Base-by-base conservation (phyloP, 495 filamentous ascomycete genomes). In the Aspergillus bridgeri region DNA sequence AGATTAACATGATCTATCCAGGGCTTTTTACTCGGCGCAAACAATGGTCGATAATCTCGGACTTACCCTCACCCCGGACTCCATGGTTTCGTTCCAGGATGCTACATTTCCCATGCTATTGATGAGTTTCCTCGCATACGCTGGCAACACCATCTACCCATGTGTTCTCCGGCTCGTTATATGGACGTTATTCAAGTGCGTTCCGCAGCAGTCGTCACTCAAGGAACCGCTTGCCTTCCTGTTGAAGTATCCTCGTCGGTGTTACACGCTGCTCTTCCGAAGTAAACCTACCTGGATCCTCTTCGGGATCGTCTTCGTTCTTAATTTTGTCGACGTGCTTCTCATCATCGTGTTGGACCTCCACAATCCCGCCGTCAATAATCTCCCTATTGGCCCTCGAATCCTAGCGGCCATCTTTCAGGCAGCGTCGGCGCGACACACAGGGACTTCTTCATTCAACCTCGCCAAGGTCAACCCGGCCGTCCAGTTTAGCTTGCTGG, bases 81-180 rank as follows among this genome's bases (percentile, higher is more conserved):
- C 87, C 43, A 92, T 95, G 88, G 80, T 86, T 51, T 86, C 86
- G 0, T 93, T 95, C 66, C 82, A 86, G 63, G 84, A 75, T 18
- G 85, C 88, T 5, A 75, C 80, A 0, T 85, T 86, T 54, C 84
- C 87, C 2, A 69, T 95, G 50, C 56, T 92, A 3, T 54, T 91
- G 43, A 83, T 89, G 67, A 83, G 76, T 18, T 88, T 90, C 58
- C 79, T 95, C n/a, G 87, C 91, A 58, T 81, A 91, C 56, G 83
- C 88, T 48, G 90, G 90, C 27, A 92, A 95, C 60, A 94, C 89
- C 0, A 86, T 86, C 9, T 94, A 91, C 58, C 90, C 90, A 3
- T 84, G 89, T 65, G 82, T 91, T 76, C 78, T 95, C 21, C 86
- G 90, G 20, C 84, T 91, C 65, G 75, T 86, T 57, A 92, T 95